phyloP scores from a whole-genome alignment of 140 eudicot genomes.

The Stevia rebaudiana region DNA sequence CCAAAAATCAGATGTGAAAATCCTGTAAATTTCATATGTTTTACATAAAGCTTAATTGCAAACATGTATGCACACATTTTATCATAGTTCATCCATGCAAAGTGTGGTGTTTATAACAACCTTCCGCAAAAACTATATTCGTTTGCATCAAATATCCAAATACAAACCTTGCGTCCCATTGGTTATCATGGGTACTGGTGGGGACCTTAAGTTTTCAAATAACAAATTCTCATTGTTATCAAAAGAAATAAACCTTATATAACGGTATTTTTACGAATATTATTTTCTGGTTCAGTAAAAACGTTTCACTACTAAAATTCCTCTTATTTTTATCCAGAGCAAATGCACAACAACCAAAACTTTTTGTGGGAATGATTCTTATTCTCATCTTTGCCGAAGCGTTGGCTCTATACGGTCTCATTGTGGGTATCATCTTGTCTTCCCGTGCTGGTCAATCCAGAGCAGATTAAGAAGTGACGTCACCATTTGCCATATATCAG shows the following conservation, averaged over 20 bases:
- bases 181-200: background rate
- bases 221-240: background rate
- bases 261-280: background rate
- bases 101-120: background rate
- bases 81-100: background rate
- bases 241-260: too few species aligned
- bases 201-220: background rate
- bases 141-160: background rate
- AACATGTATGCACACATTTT: background rate
- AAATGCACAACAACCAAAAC: slow-evolving; percentile 71
- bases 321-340: slow-evolving; percentile 37
- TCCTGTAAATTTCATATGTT: background rate
- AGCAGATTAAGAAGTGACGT: slow-evolving; percentile 42
- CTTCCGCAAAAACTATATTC: background rate
- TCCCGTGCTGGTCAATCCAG: slow-evolving; percentile 77
- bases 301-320: background rate
- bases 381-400: slow-evolving; percentile 67
- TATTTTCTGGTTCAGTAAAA: background rate
- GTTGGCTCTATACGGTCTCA: slow-evolving; percentile 60
- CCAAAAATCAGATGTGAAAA: background rate
- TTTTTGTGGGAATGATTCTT: slow-evolving; percentile 71
- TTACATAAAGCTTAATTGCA: background rate
- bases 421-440: slow-evolving; percentile 69
- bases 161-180: background rate
- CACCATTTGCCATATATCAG: background rate